phyloP scores from a whole-genome alignment of 768 basidiomycete species.

The Kwoniella bestiolae region DNA sequence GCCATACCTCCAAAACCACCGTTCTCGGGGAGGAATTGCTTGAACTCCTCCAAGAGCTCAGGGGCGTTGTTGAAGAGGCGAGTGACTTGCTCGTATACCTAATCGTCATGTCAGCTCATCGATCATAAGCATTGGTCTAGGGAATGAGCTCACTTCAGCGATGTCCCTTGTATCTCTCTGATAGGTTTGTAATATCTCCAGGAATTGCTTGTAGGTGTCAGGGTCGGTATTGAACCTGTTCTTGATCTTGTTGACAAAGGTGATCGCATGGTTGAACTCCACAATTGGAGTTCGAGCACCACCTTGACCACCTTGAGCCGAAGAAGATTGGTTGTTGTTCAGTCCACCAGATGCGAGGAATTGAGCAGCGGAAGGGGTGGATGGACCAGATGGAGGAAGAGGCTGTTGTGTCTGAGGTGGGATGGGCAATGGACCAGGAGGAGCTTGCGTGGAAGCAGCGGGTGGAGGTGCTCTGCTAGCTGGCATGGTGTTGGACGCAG shows the following conservation, averaged over 20 bases:
- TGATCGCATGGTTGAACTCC: constrained; percentile 79
- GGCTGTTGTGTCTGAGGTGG: constrained; percentile 31
- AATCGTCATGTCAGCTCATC: neutral
- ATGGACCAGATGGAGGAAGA: constrained; percentile 42
- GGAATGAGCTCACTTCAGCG: constrained; percentile 62
- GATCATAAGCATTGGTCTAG: too few relatives aligned
- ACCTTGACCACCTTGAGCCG: constrained; percentile 12
- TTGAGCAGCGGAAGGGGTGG: constrained; percentile 49
- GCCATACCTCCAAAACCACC: constrained; percentile 43
- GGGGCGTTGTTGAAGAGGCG: constrained; percentile 57
- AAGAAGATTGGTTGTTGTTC: constrained; percentile 9
- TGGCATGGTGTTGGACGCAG: constrained; percentile 1
- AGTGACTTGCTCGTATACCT: constrained; percentile 59
- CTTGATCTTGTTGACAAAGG: constrained; percentile 99
- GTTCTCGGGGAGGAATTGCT: constrained; percentile 57
- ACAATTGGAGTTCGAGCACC: constrained; percentile 35
- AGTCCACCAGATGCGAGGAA: constrained; percentile 43
- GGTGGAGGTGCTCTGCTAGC: constrained; percentile 14
- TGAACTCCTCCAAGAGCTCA: constrained; percentile 58
- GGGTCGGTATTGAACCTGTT: constrained; percentile 82
- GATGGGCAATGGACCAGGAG: constrained; percentile 25
- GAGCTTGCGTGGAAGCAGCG: constrained; percentile 2
- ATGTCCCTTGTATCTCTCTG: constrained; percentile 65
- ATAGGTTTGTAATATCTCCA: constrained; percentile 62
- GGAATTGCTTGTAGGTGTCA: constrained; percentile 68